Evolutionary conservation across 2,329 filamentous ascomycete genomes (phyloP).

Genomic region (Ophiocordyceps camponoti-leonardi): DNA sequence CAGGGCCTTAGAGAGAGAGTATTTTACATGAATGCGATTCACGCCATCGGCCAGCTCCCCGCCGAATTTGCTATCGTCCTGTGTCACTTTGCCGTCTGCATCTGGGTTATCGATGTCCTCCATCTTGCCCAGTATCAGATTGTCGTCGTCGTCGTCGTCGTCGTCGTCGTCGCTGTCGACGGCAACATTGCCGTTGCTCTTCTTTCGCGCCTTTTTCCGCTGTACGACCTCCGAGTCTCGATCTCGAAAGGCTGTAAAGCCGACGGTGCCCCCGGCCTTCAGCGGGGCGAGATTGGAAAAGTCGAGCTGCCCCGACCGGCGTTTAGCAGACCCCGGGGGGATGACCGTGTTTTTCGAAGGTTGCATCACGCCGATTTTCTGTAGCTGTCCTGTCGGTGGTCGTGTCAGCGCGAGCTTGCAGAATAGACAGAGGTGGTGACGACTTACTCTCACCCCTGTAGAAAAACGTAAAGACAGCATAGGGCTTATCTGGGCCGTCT

Average conservation of each 20-base stretch:
- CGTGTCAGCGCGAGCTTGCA: background rate
- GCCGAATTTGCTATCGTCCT: conserved; percentile 55
- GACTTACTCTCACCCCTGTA: conserved; percentile 84
- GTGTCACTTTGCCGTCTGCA: conserved; percentile 38
- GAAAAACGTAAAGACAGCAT: conserved; percentile 94
- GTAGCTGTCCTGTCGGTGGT: conserved; percentile 55
- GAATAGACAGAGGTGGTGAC: background rate
- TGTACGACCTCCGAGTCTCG: conserved; percentile 35
- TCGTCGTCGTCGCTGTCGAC: conserved; percentile 55
- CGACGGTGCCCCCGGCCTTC: conserved; percentile 73
- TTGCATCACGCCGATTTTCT: conserved; percentile 84
- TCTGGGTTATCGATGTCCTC: conserved; percentile 47
- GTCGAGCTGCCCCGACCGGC: conserved; percentile 68
- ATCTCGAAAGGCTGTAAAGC: conserved; percentile 79
- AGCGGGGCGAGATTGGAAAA: conserved; percentile 73
- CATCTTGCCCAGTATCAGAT: conserved; percentile 43
- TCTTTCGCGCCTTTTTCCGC: conserved; percentile 41
- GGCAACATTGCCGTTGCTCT: conserved; percentile 48
- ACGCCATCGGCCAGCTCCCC: conserved; percentile 68
- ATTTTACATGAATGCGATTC: conserved; percentile 63
- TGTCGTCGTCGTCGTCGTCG: conserved; percentile 46
- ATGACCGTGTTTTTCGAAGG: conserved; percentile 47
- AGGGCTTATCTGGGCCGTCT: conserved; percentile 88
- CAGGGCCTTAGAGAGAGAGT: background rate
- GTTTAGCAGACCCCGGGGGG: conserved; percentile 46